Base-by-base conservation (phyloP, 2,329 filamentous ascomycete genomes). In the Leptodontidium sp. region DNA sequence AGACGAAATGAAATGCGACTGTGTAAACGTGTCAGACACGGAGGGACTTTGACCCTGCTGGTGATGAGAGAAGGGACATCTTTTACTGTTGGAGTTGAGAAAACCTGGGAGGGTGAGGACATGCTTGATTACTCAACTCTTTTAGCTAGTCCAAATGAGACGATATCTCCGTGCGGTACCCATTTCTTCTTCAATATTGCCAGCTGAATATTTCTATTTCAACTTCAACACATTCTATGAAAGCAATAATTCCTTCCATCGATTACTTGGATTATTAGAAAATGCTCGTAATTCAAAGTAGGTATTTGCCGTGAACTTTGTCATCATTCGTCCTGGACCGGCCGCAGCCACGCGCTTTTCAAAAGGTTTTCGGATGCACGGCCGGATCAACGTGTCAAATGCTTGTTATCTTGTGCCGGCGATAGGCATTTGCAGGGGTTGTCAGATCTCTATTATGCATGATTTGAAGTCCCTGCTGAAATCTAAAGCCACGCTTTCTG, bases 311-410 rank as follows among this genome's bases (percentile, higher is more conserved):
- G 6, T 32, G 6, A 32, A 6, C 29, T 32, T 32, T 32, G 6
- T 6, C 29, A 32, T 32, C 6, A 32, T 32, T 32, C 29, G 6
- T 32, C 3, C 29, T 32, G 29, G 29, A 32, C 6, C 6, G 29
- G 29, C 12, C 14, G 2, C 14, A 14, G 14, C 14, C 45, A 17
- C 15, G 7, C 8, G 15, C 15, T n/a, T 32, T 8, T n/a, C 29
- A 58, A 14, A 8, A 40, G 35, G 24, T 15, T 58, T 58, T 58
- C 55, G 58, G 43, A 29, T 61, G 43, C 21, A n/a, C 58, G 58
- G 40, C 26, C 40, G 43, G 21, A 61, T 61, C 57, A 61, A 15
- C 57, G 40, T 61, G 21, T 61, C 21, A 29, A 24, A 61, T 61
- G 58, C 58, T 61, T 61, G 32, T 45, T 45, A 24, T 24, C 38